Percentiles rank a stretch among this genome's conserved stretches.
These are phyloP conservation scores for Phytopythium delawarense DNA, from an alignment of 352 stramenopile species.

Conservation along the genomic window DNA sequence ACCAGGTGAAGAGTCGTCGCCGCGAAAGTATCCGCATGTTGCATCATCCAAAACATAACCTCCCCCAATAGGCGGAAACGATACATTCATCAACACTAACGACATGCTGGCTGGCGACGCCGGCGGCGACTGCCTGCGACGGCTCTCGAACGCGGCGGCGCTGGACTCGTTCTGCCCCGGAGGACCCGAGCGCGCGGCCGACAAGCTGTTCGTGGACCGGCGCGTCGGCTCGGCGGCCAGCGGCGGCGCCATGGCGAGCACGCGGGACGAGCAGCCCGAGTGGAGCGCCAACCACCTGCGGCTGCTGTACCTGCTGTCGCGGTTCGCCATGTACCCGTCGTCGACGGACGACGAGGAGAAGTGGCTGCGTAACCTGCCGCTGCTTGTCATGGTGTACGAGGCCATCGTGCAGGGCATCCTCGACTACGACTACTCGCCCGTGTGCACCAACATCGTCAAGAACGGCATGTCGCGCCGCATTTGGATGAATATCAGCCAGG, in stretches of 20 bases:
- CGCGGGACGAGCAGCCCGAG: neutral
- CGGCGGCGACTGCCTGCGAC: neutral
- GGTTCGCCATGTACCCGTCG: constrained; percentile 91
- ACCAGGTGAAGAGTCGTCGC: neutral
- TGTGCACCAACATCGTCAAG: constrained; percentile 94
- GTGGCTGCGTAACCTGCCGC: constrained; percentile 94
- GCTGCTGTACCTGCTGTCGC: constrained; percentile 94
- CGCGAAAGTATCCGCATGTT: too few species aligned
- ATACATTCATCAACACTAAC: neutral
- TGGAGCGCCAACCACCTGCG: constrained; percentile 92
- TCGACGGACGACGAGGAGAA: constrained; percentile 90
- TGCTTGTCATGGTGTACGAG: constrained; percentile 97
- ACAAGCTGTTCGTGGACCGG: constrained; percentile 8
- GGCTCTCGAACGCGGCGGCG: neutral
- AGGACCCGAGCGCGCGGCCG: neutral
- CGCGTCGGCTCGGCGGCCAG: neutral
- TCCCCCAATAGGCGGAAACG: too few species aligned
- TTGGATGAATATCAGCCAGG: constrained; percentile 95
- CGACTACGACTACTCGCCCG: constrained; percentile 96
- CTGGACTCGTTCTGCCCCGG: neutral
- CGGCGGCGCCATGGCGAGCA: neutral
- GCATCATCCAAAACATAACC: too few species aligned
- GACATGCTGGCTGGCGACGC: neutral
- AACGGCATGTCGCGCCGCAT: constrained; percentile 77
- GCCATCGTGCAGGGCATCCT: constrained; percentile 92